phyloP scores from a whole-genome alignment of 2,329 filamentous ascomycete species.

The Fusarium luffae region DNA sequence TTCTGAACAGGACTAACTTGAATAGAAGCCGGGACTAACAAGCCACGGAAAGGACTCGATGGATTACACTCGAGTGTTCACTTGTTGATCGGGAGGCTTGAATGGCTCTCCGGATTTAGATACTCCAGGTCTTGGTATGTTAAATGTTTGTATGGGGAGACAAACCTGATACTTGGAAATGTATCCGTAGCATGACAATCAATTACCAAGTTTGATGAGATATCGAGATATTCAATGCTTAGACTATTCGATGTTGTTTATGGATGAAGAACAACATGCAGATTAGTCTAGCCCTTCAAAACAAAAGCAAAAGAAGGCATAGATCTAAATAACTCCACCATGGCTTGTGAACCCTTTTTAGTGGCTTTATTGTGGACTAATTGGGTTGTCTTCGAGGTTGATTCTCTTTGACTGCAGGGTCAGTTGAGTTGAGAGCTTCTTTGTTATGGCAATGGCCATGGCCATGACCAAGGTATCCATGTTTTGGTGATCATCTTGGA shows the following conservation, averaged over 20 bases:
- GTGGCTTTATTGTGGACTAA: conserved; percentile 22
- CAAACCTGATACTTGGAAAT: background rate
- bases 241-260: background rate
- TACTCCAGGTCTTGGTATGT: background rate
- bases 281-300: background rate
- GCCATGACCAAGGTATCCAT: conserved; percentile 19
- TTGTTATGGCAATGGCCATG: conserved; percentile 14
- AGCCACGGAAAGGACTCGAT: conserved; percentile 7
- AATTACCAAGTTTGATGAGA: background rate
- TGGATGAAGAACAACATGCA: background rate
- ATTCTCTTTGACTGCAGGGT: conserved; percentile 26
- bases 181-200: background rate
- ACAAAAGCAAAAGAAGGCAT: background rate
- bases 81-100: conserved; percentile 20
- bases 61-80: conserved; percentile 8
- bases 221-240: background rate
- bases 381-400: background rate
- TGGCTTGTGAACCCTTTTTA: conserved; percentile 6
- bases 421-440: conserved; percentile 2
- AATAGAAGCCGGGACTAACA: background rate
- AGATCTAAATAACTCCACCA: background rate
- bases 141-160: background rate
- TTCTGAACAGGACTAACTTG: conserved; percentile 17
- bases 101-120: conserved; percentile 6
- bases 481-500: background rate